phyloP scores from a whole-genome alignment of 257 asterid genomes.

The Penstemon newberryi region DNA sequence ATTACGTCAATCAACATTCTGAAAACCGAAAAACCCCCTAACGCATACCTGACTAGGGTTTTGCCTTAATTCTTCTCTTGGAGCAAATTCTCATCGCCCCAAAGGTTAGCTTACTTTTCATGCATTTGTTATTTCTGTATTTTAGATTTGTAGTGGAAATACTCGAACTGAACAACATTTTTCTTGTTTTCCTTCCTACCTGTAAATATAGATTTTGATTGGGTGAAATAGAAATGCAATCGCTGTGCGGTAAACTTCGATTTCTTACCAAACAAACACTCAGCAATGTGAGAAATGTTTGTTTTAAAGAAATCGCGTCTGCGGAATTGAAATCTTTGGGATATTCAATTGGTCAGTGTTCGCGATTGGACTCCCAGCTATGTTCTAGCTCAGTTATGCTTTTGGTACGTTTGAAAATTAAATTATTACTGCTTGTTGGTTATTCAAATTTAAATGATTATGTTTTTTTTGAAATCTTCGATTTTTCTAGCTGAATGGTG shows the following conservation, averaged over 20 bases:
- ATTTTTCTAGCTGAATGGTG: conserved; percentile 8
- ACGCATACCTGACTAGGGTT: conserved; percentile 27
- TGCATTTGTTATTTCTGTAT: background rate
- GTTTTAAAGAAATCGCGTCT: conserved; percentile 17
- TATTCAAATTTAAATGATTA: background rate
- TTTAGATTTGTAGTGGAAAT: background rate
- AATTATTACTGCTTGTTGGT: background rate
- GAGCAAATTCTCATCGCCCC: conserved; percentile 8
- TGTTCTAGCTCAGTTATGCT: conserved; percentile 29
- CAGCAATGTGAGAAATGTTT: conserved; percentile 36
- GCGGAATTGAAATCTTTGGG: conserved; percentile 27
- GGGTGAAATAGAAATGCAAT: conserved; percentile 45
- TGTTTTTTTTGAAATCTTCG: background rate
- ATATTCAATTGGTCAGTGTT: conserved; percentile 25
- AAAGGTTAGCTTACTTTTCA: conserved; percentile 13
- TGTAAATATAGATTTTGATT: conserved; percentile 30
- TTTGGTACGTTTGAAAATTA: conserved; percentile 29
- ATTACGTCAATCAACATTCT: conserved; percentile 17
- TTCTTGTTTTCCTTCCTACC: background rate
- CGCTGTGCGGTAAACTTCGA: conserved; percentile 47
- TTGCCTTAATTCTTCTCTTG: conserved; percentile 19
- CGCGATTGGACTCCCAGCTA: conserved; percentile 24
- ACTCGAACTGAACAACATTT: background rate
- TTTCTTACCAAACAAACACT: conserved; percentile 37
- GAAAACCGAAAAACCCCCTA: conserved; percentile 31